Conservation (phyloP, 2,329 filamentous ascomycete genomes). For the Seiridium cupressi region DNA sequence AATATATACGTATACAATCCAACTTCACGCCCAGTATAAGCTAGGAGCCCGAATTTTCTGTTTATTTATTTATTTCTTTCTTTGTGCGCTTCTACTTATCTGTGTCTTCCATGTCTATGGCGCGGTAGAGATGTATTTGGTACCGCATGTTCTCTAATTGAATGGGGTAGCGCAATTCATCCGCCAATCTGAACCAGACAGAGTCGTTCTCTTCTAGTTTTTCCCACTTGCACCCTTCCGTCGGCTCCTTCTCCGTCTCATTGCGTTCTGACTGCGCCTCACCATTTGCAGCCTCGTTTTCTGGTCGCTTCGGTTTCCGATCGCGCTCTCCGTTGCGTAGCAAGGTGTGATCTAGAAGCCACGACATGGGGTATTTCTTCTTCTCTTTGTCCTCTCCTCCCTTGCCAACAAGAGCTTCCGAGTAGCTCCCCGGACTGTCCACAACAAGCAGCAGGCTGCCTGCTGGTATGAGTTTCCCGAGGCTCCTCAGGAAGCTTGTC, state of each 20-base stretch:
- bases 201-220: conserved; percentile 75
- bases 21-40: too few relatives aligned
- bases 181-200: conserved; percentile 76
- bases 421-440: conserved; percentile 92
- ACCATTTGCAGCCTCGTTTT: neutral
- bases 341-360: conserved; percentile 82
- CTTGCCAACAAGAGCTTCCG: conserved; percentile 68
- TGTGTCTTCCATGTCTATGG: conserved; percentile 6
- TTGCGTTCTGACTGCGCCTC: neutral
- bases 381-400: conserved; percentile 40
- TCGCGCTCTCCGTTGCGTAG: conserved; percentile 29
- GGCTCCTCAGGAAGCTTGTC: conserved; percentile 69
- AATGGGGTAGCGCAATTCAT: conserved; percentile 73
- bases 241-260: neutral
- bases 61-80: neutral
- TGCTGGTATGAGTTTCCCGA: conserved; percentile 57
- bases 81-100: too few relatives aligned
- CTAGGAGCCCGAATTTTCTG: neutral
- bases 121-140: conserved; percentile 79
- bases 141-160: conserved; percentile 92
- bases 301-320: neutral
- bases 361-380: conserved; percentile 86
- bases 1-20: neutral
- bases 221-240: conserved; percentile 57
- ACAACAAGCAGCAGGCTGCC: conserved; percentile 78